Conservation (phyloP, 805 yeast genomes). For the Pichia ethanolica region DNA sequence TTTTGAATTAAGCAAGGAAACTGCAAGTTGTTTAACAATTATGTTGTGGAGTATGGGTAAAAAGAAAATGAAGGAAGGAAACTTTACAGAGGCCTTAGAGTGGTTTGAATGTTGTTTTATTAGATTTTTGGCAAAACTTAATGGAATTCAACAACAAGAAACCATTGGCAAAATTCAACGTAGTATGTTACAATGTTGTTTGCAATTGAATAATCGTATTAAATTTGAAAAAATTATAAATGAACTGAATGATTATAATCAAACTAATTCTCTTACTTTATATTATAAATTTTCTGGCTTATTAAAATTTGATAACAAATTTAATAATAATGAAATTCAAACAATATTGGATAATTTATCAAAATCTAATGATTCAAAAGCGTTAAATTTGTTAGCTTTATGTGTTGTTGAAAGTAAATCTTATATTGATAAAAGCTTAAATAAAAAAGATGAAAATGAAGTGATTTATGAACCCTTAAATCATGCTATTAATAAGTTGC, state of each 20-base stretch:
- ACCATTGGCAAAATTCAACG: conserved; percentile 33
- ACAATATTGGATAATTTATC: conserved; percentile 4
- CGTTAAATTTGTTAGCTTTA: conserved; percentile 16
- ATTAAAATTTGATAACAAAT: conserved; percentile 10
- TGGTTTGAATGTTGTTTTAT: conserved; percentile 16
- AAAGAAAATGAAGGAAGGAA: conserved; percentile 19
- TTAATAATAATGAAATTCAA: not conserved
- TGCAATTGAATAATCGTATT: conserved; percentile 17
- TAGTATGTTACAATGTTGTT: conserved; percentile 26
- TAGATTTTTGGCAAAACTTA: conserved; percentile 4
- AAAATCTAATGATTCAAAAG: not conserved
- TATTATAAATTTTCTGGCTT: conserved; percentile 25
- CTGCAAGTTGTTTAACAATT: conserved; percentile 28
- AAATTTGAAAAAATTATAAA: conserved; percentile 19
- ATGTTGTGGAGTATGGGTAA: conserved; percentile 36
- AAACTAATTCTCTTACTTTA: conserved; percentile 25
- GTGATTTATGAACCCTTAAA: conserved; percentile 2
- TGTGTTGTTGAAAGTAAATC: conserved; percentile 26
- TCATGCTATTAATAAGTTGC: conserved; percentile 2
- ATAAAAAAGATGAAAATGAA: not conserved
- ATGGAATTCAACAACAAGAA: conserved; percentile 15
- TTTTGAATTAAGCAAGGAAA: conserved; percentile 21
- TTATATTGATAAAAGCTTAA: not conserved
- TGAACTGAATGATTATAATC: conserved; percentile 19
- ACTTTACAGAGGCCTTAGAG: conserved; percentile 4